Conservation (phyloP, 495 filamentous ascomycete species). For the Arthonia radiata region DNA sequence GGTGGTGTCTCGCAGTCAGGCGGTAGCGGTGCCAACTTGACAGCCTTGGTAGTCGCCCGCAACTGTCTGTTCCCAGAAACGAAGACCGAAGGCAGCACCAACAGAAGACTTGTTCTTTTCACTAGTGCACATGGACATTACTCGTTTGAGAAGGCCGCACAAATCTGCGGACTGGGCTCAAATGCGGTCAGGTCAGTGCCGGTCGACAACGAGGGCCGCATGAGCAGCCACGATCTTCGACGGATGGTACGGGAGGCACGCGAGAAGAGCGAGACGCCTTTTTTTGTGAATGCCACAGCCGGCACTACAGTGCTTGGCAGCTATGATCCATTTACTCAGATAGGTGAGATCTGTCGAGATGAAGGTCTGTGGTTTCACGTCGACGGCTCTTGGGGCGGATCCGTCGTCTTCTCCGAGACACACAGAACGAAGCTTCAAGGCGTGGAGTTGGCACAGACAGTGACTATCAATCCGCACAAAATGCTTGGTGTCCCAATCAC, state of each 20-base stretch:
- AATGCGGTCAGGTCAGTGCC: slow-evolving; percentile 45
- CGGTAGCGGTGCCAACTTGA: slow-evolving; percentile 64
- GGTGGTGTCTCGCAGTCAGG: slow-evolving; percentile 78
- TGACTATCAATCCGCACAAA: slow-evolving; percentile 85
- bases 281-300: slow-evolving; percentile 89
- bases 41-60: slow-evolving; percentile 68
- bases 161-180: slow-evolving; percentile 63
- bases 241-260: slow-evolving; percentile 30
- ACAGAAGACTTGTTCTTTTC: slow-evolving; percentile 53
- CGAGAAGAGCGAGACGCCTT: slow-evolving; percentile 44
- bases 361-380: slow-evolving; percentile 73
- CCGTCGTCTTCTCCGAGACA: slow-evolving; percentile 44
- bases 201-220: slow-evolving; percentile 44
- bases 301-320: slow-evolving; percentile 84
- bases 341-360: slow-evolving; percentile 44
- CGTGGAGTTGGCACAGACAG: slow-evolving; percentile 44
- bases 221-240: slow-evolving; percentile 41
- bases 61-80: slow-evolving; percentile 59
- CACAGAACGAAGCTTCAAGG: slow-evolving; percentile 27
- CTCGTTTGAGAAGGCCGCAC: slow-evolving; percentile 78
- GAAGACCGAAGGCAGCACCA: slow-evolving; percentile 42
- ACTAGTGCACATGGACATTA: slow-evolving; percentile 80
- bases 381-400: slow-evolving; percentile 76
- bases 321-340: slow-evolving; percentile 55
- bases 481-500: slow-evolving; percentile 84